Base-by-base conservation (phyloP, 108 stramenopile species). In the Cyclostephanos tholiformis region DNA sequence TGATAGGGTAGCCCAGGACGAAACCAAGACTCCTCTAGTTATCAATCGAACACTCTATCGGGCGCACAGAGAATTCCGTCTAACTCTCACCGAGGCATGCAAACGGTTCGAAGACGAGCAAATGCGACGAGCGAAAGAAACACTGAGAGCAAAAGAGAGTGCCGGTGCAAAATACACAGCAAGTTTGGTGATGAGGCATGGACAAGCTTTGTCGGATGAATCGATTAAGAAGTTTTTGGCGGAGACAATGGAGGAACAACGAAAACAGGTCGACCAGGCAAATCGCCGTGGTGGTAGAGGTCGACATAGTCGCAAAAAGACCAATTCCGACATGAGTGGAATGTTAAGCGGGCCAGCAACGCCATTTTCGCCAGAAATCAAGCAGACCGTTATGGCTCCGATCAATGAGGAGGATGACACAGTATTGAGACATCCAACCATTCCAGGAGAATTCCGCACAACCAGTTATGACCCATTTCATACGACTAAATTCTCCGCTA, bases 61-160 rank as follows among this genome's bases (percentile, higher is more conserved):
- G 25, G 88, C 89, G 13, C 94, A 95, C 63, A 82, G 92, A 16
- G 86, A 90, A 55, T 91, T 92, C 89, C 86, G 94, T 29, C 80
- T 90, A 17, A 84, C 94, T 32, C 87, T 95, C 4, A 69, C 89
- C 30, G 94, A 93, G 51, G 94, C 94, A 5, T 90, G 86, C 29
- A 92, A 90, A 55, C 86, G 92, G 43, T 95, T 92, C 65, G 94
- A 95, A 65, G 90, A 91, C 53, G 88, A 95, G 52, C 88, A 91
- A 73, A 71, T 88, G 14, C 75, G 82, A 22, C 88, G 83, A 67
- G 88, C 91, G 8, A 81, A 79, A 19, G 88, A 86, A 38, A 55
- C 83, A 27, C 72, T 93, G n/a, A 58, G 84, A 52, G 85, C 83
- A 26, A 76, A 79, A 75, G 79, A 86, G 32, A 75, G 76, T 59